These are phyloP conservation scores for Rhodotorula paludigena DNA, from an alignment of 768 basidiomycete species.

Conservation along the genomic window DNA sequence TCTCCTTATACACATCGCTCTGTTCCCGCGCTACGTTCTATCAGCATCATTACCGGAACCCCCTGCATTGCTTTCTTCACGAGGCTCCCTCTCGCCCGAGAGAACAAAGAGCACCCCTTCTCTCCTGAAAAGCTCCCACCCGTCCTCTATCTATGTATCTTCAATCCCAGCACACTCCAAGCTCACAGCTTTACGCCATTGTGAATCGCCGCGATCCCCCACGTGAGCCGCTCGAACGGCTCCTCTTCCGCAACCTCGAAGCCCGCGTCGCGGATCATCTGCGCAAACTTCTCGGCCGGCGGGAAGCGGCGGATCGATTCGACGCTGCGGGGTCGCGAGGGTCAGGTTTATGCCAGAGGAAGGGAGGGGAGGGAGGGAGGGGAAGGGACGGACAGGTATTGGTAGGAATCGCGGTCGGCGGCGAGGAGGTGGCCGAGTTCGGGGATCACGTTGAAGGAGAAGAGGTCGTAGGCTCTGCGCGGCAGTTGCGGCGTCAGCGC, in stretches of 20 bases:
- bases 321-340: slow-evolving; percentile 49
- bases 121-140: too few species aligned
- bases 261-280: slow-evolving; percentile 81
- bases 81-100: too few species aligned
- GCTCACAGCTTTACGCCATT: slow-evolving; percentile 69
- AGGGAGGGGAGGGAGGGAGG: not conserved
- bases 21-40: too few species aligned
- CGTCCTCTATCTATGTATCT: too few species aligned
- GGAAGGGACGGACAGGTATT: slow-evolving; percentile 45
- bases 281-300: slow-evolving; percentile 74
- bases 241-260: slow-evolving; percentile 51
- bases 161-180: too few species aligned
- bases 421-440: slow-evolving; percentile 94
- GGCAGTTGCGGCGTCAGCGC: not conserved
- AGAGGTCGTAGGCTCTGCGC: slow-evolving; percentile 79
- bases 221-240: slow-evolving; percentile 72
- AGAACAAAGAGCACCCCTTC: too few species aligned
- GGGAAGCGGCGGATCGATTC: slow-evolving; percentile 96
- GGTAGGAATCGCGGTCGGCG: slow-evolving; percentile 88
- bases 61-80: too few species aligned
- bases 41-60: too few species aligned
- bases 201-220: slow-evolving; percentile 80
- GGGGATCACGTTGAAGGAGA: slow-evolving; percentile 93
- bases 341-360: not conserved
- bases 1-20: not conserved